Evolutionary conservation across 495 filamentous ascomycete species (phyloP).

Genomic region (Xylaria grammica): DNA sequence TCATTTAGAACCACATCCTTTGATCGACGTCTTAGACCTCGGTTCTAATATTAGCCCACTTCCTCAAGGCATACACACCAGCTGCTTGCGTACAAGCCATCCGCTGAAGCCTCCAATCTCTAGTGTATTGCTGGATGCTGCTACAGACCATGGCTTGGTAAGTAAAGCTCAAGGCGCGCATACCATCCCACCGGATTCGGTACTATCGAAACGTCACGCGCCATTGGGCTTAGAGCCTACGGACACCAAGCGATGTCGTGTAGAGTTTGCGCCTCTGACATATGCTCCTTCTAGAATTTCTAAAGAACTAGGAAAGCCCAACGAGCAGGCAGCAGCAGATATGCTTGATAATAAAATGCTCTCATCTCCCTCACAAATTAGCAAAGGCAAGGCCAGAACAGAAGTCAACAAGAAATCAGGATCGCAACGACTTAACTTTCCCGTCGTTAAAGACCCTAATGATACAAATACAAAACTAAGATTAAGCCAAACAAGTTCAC

Average conservation of each 20-base stretch:
- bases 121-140: conserved; percentile 27
- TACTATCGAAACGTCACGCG: conserved; percentile 24
- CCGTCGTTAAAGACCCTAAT: conserved; percentile 80
- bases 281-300: not conserved
- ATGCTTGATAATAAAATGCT: not conserved
- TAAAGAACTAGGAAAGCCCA: not conserved
- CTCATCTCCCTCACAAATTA: conserved; percentile 27
- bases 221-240: conserved; percentile 17
- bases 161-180: conserved; percentile 30
- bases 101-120: conserved; percentile 28
- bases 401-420: conserved; percentile 28
- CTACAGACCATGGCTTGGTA: conserved; percentile 44
- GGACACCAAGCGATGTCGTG: conserved; percentile 31
- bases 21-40: conserved; percentile 6
- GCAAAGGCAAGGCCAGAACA: conserved; percentile 28
- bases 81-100: conserved; percentile 30
- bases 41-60: conserved; percentile 14
- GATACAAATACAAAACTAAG: conserved; percentile 66
- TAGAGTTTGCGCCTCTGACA: conserved; percentile 23
- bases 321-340: not conserved
- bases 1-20: not conserved
- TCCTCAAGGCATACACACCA: conserved; percentile 29
- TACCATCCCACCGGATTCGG: conserved; percentile 5
- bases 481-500: conserved; percentile 69
- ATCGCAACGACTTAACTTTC: conserved; percentile 62